Base-by-base conservation (phyloP, 164 flowering plant species). In the Liriodendron chinense region DNA sequence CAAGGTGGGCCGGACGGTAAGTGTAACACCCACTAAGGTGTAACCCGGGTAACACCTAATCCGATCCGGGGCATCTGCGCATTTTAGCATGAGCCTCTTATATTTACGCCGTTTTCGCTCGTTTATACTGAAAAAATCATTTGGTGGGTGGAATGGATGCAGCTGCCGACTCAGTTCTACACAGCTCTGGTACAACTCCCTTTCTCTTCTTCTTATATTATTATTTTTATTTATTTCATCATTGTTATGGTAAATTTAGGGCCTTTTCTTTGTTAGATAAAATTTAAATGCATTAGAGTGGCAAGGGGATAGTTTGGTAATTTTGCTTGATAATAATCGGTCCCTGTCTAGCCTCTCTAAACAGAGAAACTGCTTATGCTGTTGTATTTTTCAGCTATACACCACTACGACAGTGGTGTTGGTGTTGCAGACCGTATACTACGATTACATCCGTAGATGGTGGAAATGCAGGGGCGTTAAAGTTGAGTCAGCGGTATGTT, bases 111-210 rank as follows among this genome's bases (percentile, higher is more conserved):
- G 20, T 22, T 63, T 63, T 20, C 9, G 66, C 24, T 2, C 10
- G 7, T 63, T 20, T 7, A n/a, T 63, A n/a, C 24, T 22, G 22
- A 63, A 23, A 1, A 23, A 49, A 23, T 4, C 59, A 1, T 71
- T 28, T 72, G 43, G 43, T 64, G 66, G 81, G 71, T 24, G 53
- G 47, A 34, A 1, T 75, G 68, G 76, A 18, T 85, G 90, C 94
- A 93, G 98, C 77, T 95, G 87, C 98, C 98, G 6, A 95, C 98
- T 72, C 98, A 95, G 88, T 86, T 65, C 73, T 95, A 95, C 84
- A 95, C 97, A 6, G 98, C 98, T 72, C 80, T 91, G 91, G 98
- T 95, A 89, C 76, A 47, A 12, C 53, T 6, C 48, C 24, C 28
- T 22, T 28, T 64, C 2, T 64, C 2, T 50, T 22, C 34, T 64